These are phyloP conservation scores for Chimonanthus salicifolius DNA, from an alignment of 164 flowering plant species.

Conservation along the genomic window DNA sequence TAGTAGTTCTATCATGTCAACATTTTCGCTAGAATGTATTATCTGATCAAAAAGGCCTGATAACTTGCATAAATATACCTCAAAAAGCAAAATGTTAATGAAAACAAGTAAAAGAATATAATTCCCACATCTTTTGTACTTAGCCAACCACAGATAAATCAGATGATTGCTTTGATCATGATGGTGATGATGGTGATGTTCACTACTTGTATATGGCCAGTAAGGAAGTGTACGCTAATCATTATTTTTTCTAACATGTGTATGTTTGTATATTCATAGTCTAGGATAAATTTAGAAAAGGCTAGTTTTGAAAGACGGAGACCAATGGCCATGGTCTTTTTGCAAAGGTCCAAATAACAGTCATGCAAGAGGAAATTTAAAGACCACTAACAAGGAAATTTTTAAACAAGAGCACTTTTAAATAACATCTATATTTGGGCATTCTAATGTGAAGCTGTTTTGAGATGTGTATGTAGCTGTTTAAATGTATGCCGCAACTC, in stretches of 20 bases:
- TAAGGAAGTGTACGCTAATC: no score
- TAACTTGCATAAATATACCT: conserved; percentile 6
- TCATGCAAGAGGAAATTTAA: neutral
- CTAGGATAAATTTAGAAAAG: no score
- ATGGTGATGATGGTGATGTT: no score
- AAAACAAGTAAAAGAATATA: no score
- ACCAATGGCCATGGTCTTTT: neutral
- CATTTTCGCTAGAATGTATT: conserved; percentile 76
- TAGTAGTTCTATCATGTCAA: conserved; percentile 69
- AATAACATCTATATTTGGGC: neutral
- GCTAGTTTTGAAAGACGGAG: neutral
- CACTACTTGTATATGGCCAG: no score
- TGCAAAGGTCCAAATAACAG: neutral
- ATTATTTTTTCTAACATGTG: no score
- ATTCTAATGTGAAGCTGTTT: neutral
- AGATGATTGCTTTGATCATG: no score
- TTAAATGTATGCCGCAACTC: no score
- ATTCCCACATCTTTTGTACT: no score
- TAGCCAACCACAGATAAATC: no score
- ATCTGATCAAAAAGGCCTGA: conserved; percentile 96
- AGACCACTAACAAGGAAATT: neutral
- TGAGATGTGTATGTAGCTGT: neutral
- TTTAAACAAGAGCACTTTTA: neutral
- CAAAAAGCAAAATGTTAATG: neutral
- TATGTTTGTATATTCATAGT: no score